Evolutionary conservation across 1,284 basidiomycete genomes (phyloP), one percentile per base, ranked within the genome.

Genomic region (Amylostereum chailletii): DNA sequence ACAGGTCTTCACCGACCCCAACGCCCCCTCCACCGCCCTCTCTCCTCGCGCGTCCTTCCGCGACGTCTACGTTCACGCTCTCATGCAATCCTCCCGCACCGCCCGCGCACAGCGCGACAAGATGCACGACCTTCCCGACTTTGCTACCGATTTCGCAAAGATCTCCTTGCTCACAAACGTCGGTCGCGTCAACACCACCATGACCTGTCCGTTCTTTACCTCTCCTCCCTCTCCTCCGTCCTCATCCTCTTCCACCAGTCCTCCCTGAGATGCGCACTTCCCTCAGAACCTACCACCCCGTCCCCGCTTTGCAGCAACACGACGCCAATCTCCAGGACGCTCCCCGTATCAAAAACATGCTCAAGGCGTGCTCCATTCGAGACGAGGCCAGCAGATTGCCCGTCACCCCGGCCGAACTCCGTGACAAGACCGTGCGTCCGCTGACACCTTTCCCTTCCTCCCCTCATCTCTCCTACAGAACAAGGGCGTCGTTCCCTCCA

Each of bases 191-290:
- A 90, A 90, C 61, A 89, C 88, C 8, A 91, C 88, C 5, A 83
- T 90, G 74, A 89, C 88, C 49, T 92, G 86, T 87, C 60, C 62
- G 83, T 75, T 43, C 47, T 46, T 50, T 47, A 50, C 47, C 51
- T 44, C 42, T 49, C n/a, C 19, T 6, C 43, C 47, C 46, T 52
- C 32, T 43, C 37, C 43, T 37, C 41, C 42, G 37, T 46, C 30
- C 33, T 41, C 6, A 40, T 27, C 49, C 38, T 51, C 27, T 37
- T 8, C 36, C 2, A 37, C 5, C 59, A 84, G 82, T 85, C 64
- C 84, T 85, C 60, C 79, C 79, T 30, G 86, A 89, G 67, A 90
- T 90, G 86, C 83, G 85, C 65, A 90, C 89, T 1, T 74, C 84
- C 9, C 74, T 90, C 55, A 74, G 88, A 52, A 87, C 85, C 37